phyloP scores from a whole-genome alignment of 2,329 filamentous ascomycete species.

The Xylaria multiplex region DNA sequence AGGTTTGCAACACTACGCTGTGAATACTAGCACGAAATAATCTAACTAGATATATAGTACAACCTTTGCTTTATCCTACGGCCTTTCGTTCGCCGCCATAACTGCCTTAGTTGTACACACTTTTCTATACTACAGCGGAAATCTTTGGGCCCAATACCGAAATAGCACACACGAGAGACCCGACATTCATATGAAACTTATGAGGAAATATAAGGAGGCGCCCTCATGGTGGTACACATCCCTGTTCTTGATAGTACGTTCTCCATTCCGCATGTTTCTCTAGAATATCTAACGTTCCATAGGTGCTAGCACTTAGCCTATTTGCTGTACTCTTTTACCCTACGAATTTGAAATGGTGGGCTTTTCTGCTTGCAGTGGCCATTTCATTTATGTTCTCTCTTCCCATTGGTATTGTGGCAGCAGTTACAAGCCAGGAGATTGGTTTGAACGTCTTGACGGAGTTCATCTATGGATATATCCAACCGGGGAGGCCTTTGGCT shows the following conservation, averaged over 20 bases:
- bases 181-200: conserved; percentile 71
- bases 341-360: conserved; percentile 77
- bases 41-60: conserved; percentile 59
- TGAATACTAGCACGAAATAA: neutral
- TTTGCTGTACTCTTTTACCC: conserved; percentile 67
- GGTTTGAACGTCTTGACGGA: conserved; percentile 80
- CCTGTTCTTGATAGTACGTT: conserved; percentile 64
- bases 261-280: neutral
- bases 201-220: conserved; percentile 70
- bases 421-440: conserved; percentile 75
- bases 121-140: conserved; percentile 71
- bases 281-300: conserved; percentile 18
- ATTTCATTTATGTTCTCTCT: conserved; percentile 72
- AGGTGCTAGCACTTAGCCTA: conserved; percentile 66
- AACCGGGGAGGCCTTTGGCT: conserved; percentile 75
- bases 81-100: conserved; percentile 77
- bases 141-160: conserved; percentile 71
- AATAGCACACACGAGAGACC: conserved; percentile 68
- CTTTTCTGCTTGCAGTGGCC: conserved; percentile 72
- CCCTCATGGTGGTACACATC: conserved; percentile 72
- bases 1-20: conserved; percentile 50
- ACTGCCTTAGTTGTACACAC: conserved; percentile 75
- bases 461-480: conserved; percentile 79
- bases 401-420: conserved; percentile 76
- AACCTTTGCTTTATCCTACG: conserved; percentile 76